Conservation (phyloP, 441 rosid genomes). For the Eutrema salsugineum region DNA sequence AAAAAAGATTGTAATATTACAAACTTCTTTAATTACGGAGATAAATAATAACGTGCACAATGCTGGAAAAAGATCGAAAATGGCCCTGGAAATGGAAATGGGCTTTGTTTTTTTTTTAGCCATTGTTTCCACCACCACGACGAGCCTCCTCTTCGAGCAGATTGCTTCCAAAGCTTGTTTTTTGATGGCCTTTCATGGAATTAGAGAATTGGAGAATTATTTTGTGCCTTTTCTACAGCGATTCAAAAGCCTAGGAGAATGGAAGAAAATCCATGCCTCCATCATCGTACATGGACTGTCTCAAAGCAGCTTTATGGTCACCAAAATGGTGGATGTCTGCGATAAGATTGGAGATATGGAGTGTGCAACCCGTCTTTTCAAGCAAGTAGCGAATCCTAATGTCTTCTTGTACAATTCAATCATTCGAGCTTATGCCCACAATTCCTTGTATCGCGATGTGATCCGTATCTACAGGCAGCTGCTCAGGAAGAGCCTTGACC, state of each 20-base stretch:
- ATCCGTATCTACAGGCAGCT: constrained; percentile 39
- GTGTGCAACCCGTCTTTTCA: constrained; percentile 42
- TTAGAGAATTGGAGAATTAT: constrained; percentile 44
- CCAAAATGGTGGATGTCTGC: constrained; percentile 56
- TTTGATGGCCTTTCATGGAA: constrained; percentile 23
- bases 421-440: constrained; percentile 44
- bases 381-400: constrained; percentile 40
- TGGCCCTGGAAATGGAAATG: not conserved
- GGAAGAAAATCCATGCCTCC: constrained; percentile 46
- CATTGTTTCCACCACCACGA: not conserved
- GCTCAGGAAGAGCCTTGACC: constrained; percentile 15
- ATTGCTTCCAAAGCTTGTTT: not conserved
- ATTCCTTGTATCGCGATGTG: constrained; percentile 24
- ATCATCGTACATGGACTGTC: constrained; percentile 40
- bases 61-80: not conserved
- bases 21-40: not conserved
- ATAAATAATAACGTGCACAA: not conserved
- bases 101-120: not conserved
- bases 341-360: constrained; percentile 32
- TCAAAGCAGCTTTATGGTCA: constrained; percentile 50
- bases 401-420: constrained; percentile 49
- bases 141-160: not conserved
- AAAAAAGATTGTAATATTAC: not conserved
- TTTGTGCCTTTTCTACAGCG: constrained; percentile 39
- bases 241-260: constrained; percentile 27